These are phyloP conservation scores for Pseudoturritis turrita DNA, from an alignment of 345 rosid species.

Conservation along the genomic window DNA sequence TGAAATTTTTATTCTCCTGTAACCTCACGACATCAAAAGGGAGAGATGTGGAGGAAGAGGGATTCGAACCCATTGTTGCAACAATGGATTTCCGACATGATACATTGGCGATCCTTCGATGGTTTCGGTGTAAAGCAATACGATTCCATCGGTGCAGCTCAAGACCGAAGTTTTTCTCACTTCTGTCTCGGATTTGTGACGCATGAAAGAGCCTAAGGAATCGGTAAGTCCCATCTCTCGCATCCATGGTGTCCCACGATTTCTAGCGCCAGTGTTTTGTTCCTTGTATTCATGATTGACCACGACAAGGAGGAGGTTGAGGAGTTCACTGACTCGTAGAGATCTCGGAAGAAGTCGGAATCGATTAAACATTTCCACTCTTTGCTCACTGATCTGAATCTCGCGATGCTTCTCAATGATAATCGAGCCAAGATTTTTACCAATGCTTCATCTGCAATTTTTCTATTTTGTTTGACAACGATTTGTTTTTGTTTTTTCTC, in stretches of 20 bases:
- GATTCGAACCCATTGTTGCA: neutral
- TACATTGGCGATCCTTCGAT: neutral
- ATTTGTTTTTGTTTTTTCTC: too few species aligned
- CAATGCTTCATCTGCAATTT: too few species aligned
- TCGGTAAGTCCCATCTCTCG: neutral
- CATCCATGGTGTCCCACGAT: neutral
- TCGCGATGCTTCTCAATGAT: too few species aligned
- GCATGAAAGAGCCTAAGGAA: neutral
- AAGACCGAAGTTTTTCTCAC: neutral
- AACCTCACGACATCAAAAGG: neutral
- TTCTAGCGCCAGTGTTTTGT: neutral
- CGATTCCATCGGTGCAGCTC: neutral
- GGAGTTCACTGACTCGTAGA: neutral
- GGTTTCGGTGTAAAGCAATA: neutral
- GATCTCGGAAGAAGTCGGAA: neutral
- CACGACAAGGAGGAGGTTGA: neutral
- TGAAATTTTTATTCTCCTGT: neutral
- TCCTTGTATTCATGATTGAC: neutral
- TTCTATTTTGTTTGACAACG: too few species aligned
- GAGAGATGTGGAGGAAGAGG: neutral
- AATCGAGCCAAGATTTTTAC: too few species aligned
- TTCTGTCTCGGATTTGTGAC: neutral
- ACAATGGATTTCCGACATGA: neutral
- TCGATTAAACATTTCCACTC: neutral
- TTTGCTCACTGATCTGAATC: too few species aligned